Base-by-base conservation (phyloP, 345 rosid species). In the Jatropha curcas region DNA sequence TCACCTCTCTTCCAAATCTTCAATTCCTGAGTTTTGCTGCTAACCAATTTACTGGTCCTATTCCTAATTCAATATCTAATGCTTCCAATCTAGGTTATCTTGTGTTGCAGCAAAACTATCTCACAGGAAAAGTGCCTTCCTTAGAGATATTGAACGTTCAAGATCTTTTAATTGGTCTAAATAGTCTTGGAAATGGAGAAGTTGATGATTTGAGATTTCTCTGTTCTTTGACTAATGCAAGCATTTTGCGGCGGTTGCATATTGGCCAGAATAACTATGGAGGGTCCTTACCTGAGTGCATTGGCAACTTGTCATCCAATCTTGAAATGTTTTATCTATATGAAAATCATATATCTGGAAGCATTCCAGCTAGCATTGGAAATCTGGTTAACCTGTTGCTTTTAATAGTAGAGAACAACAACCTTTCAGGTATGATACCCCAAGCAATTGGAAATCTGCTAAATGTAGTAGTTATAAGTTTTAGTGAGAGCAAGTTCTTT, bases 1-100 rank as follows among this genome's bases (percentile, higher is more conserved):
- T 70, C 14, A n/a, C 52, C 39, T 12, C 35, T 30, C 75, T 77
- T 50, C 77, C 76, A 34, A 46, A 45, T 25, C 30, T 68, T n/a
- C 10, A 24, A 10, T 34, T 5, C 24, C n/a, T 68, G 9, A 12
- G n/a, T 5, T 0, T 53, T 1, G 12, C 3, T 4, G 0, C 11
- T 1, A 70, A 63, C 9, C 64, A 39, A 6, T 70, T 70, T 4
- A 70, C 34, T 4, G 74, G 74, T 37, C 16, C 19, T 3, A 37
- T 70, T 41, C 78, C 72, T 4, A 6, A 2, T 11, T 60, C 75
- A 14, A 12, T 72, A 46, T 48, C 75, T 59, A 72, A 62, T 51
- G 46, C 55, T 13, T 72, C 68, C 48, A 50, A 61, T 50, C 27
- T 72, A 13, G 28, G 4, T 7, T 0, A 7, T 7, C 11, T 72